phyloP scores from a whole-genome alignment of 2,329 filamentous ascomycete species.

The Pseudocercospora vitis region DNA sequence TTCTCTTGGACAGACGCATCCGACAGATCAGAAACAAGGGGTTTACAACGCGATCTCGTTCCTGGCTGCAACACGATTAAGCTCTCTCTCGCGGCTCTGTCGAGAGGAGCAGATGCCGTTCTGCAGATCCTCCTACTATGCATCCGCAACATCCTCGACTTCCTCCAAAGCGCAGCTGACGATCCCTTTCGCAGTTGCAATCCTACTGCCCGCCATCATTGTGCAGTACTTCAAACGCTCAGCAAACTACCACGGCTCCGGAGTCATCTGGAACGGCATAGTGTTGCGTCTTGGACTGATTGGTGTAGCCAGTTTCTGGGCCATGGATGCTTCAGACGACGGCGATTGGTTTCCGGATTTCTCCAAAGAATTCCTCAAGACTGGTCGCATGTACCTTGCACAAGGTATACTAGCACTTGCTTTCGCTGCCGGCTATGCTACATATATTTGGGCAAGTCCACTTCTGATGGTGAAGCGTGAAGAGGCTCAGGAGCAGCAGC shows the following conservation, averaged over 20 bases:
- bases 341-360: constrained; percentile 71
- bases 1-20: constrained; percentile 69
- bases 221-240: constrained; percentile 79
- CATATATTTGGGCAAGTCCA: constrained; percentile 82
- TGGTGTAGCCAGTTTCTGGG: constrained; percentile 80
- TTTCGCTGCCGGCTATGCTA: constrained; percentile 78
- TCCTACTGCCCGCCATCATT: constrained; percentile 71
- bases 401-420: constrained; percentile 78
- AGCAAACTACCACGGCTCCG: constrained; percentile 82
- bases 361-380: constrained; percentile 65
- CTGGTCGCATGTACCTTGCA: constrained; percentile 71
- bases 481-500: constrained; percentile 26
- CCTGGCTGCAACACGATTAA: constrained; percentile 71
- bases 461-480: constrained; percentile 68
- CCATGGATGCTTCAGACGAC: constrained; percentile 84
- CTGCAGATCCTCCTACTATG: constrained; percentile 93
- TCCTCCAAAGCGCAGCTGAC: constrained; percentile 85
- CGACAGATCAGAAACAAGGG: constrained; percentile 70
- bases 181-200: constrained; percentile 73
- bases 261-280: constrained; percentile 78
- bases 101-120: constrained; percentile 98
- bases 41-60: constrained; percentile 85
- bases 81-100: constrained; percentile 87
- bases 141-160: constrained; percentile 85
- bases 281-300: constrained; percentile 75